A percentile compares a stretch with the other conserved stretches of the same genome.
Conservation (phyloP, 163 green algal species). For the Volvox carteri region DNA sequence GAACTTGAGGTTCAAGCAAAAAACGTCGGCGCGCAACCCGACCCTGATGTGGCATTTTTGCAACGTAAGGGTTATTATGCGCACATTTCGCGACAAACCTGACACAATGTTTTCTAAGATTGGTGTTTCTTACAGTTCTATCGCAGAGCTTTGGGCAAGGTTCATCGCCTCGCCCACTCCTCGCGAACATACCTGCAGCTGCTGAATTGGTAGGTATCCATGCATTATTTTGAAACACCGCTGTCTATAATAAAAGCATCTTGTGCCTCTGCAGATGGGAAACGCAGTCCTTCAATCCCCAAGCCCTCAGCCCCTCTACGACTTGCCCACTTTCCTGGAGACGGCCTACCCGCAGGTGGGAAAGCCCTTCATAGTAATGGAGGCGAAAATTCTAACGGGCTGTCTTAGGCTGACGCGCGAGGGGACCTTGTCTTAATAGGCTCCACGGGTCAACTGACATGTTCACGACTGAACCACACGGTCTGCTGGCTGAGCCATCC, state of each 20-base stretch:
- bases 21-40: background rate
- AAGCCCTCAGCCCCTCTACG: constrained; percentile 13
- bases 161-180: background rate
- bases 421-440: no score
- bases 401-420: no score
- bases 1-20: background rate
- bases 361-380: no score
- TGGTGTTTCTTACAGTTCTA: background rate
- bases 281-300: background rate
- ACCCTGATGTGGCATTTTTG: constrained; percentile 14
- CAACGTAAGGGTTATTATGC: constrained; percentile 39
- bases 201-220: constrained; percentile 21
- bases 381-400: no score
- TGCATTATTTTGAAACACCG: background rate
- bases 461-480: background rate
- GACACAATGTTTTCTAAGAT: background rate
- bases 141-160: constrained; percentile 20
- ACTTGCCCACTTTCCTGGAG: constrained; percentile 34
- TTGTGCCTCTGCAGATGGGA: constrained; percentile 19
- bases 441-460: background rate
- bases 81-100: no score
- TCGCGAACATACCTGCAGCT: constrained; percentile 22
- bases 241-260: background rate
- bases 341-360: background rate
- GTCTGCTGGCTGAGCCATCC: background rate